Conservation (phyloP, 495 filamentous ascomycete species). For the Neurospora hispaniola region DNA sequence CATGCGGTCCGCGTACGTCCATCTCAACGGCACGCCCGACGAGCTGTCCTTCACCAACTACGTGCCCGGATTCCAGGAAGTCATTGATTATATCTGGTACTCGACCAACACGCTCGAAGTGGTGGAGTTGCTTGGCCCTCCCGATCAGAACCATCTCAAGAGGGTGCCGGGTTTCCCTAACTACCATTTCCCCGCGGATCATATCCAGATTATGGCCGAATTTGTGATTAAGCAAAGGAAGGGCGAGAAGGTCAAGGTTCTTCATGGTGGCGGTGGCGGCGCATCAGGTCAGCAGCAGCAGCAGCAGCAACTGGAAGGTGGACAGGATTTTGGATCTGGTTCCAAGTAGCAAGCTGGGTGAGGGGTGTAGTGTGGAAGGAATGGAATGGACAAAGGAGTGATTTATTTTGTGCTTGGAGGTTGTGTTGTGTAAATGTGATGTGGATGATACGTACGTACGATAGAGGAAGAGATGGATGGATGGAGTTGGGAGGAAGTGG, state of each 20-base stretch:
- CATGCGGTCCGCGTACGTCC: conserved; percentile 75
- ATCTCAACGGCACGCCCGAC: conserved; percentile 52
- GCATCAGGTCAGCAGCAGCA: background rate
- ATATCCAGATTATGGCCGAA: conserved; percentile 84
- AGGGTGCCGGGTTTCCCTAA: conserved; percentile 92
- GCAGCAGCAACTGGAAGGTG: background rate
- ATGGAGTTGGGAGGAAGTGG: background rate
- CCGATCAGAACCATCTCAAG: conserved; percentile 82
- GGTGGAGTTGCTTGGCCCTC: conserved; percentile 75
- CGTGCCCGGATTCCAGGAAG: conserved; percentile 77
- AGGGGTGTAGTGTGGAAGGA: background rate
- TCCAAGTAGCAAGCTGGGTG: background rate
- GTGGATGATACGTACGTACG: background rate
- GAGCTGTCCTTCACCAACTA: conserved; percentile 93
- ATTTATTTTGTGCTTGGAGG: background rate
- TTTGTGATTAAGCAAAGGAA: conserved; percentile 82
- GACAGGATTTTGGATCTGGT: background rate
- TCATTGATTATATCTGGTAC: conserved; percentile 97
- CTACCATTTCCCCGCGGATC: conserved; percentile 94
- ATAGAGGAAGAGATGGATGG: background rate
- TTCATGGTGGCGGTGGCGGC: background rate
- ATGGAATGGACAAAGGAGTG: background rate
- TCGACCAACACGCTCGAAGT: conserved; percentile 84
- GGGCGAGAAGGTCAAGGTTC: conserved; percentile 50
- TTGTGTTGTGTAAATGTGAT: background rate